Base-by-base conservation (phyloP, 805 yeast genomes). In the Candida glaebosa region DNA sequence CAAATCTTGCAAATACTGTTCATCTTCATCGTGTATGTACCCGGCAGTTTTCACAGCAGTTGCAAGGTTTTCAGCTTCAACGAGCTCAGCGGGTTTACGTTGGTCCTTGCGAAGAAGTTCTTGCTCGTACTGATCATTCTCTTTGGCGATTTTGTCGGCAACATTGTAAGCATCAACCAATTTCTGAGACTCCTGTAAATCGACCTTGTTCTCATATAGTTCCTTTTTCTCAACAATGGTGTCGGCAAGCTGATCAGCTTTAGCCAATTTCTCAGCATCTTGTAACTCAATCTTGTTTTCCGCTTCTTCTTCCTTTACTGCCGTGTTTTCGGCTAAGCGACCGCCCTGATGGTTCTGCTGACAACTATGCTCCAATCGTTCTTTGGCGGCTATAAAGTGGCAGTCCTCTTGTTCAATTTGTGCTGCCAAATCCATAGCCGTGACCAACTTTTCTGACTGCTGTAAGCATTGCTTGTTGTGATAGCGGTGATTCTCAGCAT, bases 131-230 rank as follows among this genome's bases (percentile, higher is more conserved):
- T 28, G 31, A 10, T 22, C 31, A 25, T 35, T 35, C 24, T 35
- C 38, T 8, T 18, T 19, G 14, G 37, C 37, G 20, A 42, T 44
- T 18, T 34, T 30, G 33, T 35, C 34, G 18, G 45, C 46, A 14
- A 41, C 34, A 31, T 41, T 20, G 28, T 38, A 31, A 5, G 38
- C 37, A 2, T 12, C 15, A 5, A 36, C 37, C 17, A 22, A 19
- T 22, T 20, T 18, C 14, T 40, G 20, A n/a, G 34, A 30, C 10
- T 40, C 35, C 25, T 22, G 22, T 9, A 14, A 16, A 14, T 24
- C 31, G 6, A 35, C 6, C 19, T 35, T 17, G 16, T 35, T 35
- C 15, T 35, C 38, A n/a, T 35, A 35, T 4, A 6, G 19, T 35
- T 22, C 38, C 12, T 35, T 26, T 17, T 35, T 31, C 15, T 20